Conservation (phyloP, 495 filamentous ascomycete species). For the Diplogelasinospora grovesii region DNA sequence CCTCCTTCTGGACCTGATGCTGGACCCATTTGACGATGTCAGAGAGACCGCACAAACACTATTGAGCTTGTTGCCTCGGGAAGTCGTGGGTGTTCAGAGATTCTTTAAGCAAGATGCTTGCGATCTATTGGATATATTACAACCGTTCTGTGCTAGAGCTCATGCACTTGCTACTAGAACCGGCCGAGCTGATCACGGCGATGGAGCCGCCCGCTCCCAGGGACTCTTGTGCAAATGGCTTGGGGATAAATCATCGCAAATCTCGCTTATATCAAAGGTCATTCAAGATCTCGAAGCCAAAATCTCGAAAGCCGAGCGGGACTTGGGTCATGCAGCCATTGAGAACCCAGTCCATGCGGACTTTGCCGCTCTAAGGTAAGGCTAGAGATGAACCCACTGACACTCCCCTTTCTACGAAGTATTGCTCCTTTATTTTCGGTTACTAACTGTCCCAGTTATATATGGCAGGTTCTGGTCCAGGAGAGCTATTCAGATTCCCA, state of each 20-base stretch:
- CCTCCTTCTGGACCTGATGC: conserved; percentile 66
- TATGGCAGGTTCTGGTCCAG: conserved; percentile 35
- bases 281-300: conserved; percentile 50
- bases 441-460: conserved; percentile 27
- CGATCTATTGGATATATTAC: conserved; percentile 22
- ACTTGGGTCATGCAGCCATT: conserved; percentile 54
- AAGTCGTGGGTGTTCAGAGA: conserved; percentile 10
- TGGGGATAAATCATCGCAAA: conserved; percentile 33
- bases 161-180: conserved; percentile 51
- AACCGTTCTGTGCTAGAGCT: conserved; percentile 44
- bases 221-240: conserved; percentile 42
- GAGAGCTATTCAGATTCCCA: conserved; percentile 22
- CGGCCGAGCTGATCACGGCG: conserved; percentile 78
- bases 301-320: conserved; percentile 45
- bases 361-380: conserved; percentile 58
- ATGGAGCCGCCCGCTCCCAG: conserved; percentile 66
- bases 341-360: conserved; percentile 65
- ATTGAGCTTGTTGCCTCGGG: conserved; percentile 38
- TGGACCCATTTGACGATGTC: conserved; percentile 92
- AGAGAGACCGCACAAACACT: conserved; percentile 56
- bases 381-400: background rate
- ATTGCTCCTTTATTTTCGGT: background rate
- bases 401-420: background rate
- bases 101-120: conserved; percentile 2
- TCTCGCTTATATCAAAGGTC: conserved; percentile 38